Evolutionary conservation across 2,329 filamentous ascomycete genomes (phyloP).

Genomic region (Aspergillus piperis): DNA sequence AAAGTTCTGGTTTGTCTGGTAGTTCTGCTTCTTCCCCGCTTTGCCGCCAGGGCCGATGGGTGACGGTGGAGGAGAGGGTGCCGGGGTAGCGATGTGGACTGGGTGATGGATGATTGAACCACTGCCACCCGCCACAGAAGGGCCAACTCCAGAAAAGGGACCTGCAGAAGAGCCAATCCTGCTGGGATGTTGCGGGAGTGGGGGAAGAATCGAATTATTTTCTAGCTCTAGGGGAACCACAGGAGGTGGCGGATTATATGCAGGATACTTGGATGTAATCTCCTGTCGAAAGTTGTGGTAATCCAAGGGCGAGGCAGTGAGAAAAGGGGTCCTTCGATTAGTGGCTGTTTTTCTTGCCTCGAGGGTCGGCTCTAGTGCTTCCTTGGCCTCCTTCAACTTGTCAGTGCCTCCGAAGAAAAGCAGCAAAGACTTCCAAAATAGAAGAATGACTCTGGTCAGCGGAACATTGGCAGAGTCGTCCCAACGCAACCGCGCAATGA

Average conservation of each 20-base stretch:
- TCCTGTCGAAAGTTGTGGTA: slow-evolving; percentile 97
- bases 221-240: slow-evolving; percentile 84
- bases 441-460: slow-evolving; percentile 71
- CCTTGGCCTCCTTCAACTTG: slow-evolving; percentile 73
- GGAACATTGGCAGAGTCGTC: slow-evolving; percentile 57
- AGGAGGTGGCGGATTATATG: slow-evolving; percentile 86
- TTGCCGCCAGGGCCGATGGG: slow-evolving; percentile 82
- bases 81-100: slow-evolving; percentile 97
- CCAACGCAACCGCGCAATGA: slow-evolving; percentile 70
- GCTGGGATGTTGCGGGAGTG: slow-evolving; percentile 72
- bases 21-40: slow-evolving; percentile 97
- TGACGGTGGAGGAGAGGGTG: slow-evolving; percentile 91
- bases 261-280: slow-evolving; percentile 95
- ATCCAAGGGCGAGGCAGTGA: slow-evolving; percentile 90
- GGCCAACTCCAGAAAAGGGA: slow-evolving; percentile 59
- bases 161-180: slow-evolving; percentile 62
- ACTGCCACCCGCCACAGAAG: slow-evolving; percentile 47
- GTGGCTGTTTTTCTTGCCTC: slow-evolving; percentile 49
- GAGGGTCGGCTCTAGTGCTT: slow-evolving; percentile 59
- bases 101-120: slow-evolving; percentile 88
- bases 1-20: slow-evolving; percentile 98
- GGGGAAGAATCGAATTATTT: slow-evolving; percentile 86
- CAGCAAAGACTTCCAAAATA: slow-evolving; percentile 90
- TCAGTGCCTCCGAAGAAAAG: slow-evolving; percentile 79
- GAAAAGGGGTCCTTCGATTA: slow-evolving; percentile 69